Evolutionary conservation across 1,284 basidiomycete species (phyloP), one percentile per base, ranked within the genome.

Genomic region (Fistulina hepatica): DNA sequence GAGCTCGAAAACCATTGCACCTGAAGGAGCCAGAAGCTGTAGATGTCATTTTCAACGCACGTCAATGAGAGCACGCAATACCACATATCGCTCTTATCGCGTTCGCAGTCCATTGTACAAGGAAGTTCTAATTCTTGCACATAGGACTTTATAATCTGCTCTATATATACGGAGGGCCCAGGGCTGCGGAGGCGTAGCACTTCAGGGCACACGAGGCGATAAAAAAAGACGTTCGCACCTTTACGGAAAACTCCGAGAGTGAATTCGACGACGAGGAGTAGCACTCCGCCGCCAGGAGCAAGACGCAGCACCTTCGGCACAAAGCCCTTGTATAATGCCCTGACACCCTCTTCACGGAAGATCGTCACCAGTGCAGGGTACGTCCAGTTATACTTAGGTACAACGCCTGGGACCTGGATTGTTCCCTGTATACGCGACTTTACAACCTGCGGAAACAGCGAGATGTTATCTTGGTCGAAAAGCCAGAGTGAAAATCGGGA

Each of bases 241-340:
- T 77, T 66, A 44, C 85, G 73, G 60, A 91, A 88, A 36, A 82
- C 49, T 13, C 69, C 73, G 21, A 88, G 57, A 3, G 83, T 88
- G 44, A 85, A 79, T 57, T 90, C 85, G 10, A 90, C 86, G n/a
- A 91, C 88, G 35, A 98, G 72, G 31, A 98, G 66, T 26, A 98
- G 63, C 12, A 98, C 82, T 61, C 94, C 94, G 43, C 94, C 94
- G 34, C 94, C 94, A 0, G 94, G 94, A 15, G 92, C 89, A 21
- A 94, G 68, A 43, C 89, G 72, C 28, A 93, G 70, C 9, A 90
- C 66, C 57, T 91, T 89, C 10, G 84, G 85, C 19, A 84, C 64
- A 57, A 93, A 93, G 12, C 92, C 94, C 60, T 97, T 97, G 74
- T 97, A 98, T 32, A 97, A 67, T 4, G 92, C 93, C 5, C 65